A percentile compares a stretch with the other conserved stretches of the same genome.
Evolutionary conservation across 352 stramenopile species (phyloP).

Genomic region (Phytopythium sindhum): DNA sequence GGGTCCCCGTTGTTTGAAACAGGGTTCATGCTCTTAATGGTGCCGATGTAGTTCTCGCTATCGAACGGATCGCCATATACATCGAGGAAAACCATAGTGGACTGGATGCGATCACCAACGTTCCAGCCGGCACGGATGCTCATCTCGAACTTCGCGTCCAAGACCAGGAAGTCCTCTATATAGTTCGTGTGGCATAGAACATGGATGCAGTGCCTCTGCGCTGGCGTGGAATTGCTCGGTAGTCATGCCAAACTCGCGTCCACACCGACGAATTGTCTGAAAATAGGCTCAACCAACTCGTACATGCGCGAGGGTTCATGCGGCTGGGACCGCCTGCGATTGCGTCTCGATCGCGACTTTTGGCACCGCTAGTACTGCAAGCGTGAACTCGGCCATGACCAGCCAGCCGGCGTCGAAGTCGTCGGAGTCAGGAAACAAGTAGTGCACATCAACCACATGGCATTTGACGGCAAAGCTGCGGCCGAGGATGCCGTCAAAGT

Average conservation of each 20-base stretch:
- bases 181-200: neutral
- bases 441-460: neutral
- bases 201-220: neutral
- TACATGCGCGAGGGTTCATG: neutral
- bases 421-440: neutral
- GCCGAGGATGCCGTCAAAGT: neutral
- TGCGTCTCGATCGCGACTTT: neutral
- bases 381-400: slow-evolving; percentile 1
- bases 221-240: neutral
- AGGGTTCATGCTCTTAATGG: neutral
- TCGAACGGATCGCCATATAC: neutral
- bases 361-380: neutral
- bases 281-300: neutral
- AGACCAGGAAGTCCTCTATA: neutral
- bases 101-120: neutral
- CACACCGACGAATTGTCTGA: neutral
- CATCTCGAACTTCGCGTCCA: neutral
- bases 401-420: neutral
- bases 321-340: neutral
- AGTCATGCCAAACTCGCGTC: neutral
- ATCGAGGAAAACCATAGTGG: neutral
- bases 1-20: neutral
- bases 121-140: slow-evolving; percentile 1
- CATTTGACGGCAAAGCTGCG: slow-evolving; percentile 1
- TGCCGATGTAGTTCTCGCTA: neutral